These are phyloP conservation scores for Scheffersomyces lignicola DNA, from an alignment of 1,139 yeast genomes.

Conservation along the genomic window DNA sequence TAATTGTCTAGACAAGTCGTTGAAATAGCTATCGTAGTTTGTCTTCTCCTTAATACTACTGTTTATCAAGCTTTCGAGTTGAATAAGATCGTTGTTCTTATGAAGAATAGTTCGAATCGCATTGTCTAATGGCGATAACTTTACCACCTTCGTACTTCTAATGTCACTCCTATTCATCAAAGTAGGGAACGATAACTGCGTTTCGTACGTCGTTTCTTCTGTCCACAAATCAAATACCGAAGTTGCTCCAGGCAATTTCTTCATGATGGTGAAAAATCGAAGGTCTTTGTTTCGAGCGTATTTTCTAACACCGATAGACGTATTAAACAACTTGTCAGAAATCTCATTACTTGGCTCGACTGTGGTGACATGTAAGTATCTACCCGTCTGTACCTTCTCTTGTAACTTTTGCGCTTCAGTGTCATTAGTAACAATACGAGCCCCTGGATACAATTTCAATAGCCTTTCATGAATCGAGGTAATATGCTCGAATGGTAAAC, in stretches of 20 bases:
- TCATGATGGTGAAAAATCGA: constrained; percentile 65
- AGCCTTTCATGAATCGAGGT: constrained; percentile 80
- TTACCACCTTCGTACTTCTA: constrained; percentile 48
- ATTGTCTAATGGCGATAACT: constrained; percentile 82
- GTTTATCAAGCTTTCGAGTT: constrained; percentile 63
- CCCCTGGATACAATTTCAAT: constrained; percentile 78
- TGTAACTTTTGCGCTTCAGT: constrained; percentile 55
- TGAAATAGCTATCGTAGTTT: constrained; percentile 51
- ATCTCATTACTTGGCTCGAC: constrained; percentile 69
- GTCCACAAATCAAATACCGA: constrained; percentile 83
- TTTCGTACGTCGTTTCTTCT: constrained; percentile 79
- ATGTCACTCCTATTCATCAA: constrained; percentile 84
- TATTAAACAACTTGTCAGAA: constrained; percentile 45
- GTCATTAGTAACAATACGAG: constrained; percentile 68
- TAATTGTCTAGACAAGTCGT: constrained; percentile 72
- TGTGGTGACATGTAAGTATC: constrained; percentile 68
- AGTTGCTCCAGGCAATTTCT: constrained; percentile 74
- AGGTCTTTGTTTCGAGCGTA: constrained; percentile 73
- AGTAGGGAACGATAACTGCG: constrained; percentile 80
- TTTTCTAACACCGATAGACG: constrained; percentile 61
- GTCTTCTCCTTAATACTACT: constrained; percentile 56
- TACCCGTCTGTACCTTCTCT: constrained; percentile 62
- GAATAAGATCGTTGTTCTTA: constrained; percentile 72
- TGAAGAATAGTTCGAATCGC: constrained; percentile 68
- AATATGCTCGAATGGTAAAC: constrained; percentile 84